Conservation (phyloP, 1,284 basidiomycete species). For the Cutaneotrichosporon sp. region DNA sequence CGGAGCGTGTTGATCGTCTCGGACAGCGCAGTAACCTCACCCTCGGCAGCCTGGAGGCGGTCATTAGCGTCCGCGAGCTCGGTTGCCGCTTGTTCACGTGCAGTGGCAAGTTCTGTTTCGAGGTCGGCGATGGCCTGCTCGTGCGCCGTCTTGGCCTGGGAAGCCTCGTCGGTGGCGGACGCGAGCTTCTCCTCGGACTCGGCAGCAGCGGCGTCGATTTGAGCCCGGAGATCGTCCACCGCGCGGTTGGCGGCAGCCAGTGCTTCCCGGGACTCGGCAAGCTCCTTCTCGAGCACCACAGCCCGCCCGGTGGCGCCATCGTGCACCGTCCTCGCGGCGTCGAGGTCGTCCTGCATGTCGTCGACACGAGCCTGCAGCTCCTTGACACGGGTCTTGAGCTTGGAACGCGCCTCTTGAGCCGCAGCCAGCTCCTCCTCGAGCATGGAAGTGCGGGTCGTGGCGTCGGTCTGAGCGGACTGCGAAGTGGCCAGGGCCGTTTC, state of each 20-base stretch:
- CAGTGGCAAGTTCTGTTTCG: slow-evolving; percentile 69
- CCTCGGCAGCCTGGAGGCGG: not conserved
- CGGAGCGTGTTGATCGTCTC: not conserved
- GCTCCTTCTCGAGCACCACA: slow-evolving; percentile 6
- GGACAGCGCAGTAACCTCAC: slow-evolving; percentile 1
- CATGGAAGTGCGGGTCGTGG: not conserved
- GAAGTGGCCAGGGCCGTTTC: slow-evolving; percentile 68
- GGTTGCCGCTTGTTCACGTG: not conserved
- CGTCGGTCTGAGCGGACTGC: not conserved
- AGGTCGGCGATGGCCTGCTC: slow-evolving; percentile 4
- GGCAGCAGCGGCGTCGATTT: not conserved
- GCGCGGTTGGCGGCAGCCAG: not conserved
- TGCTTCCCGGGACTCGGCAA: not conserved
- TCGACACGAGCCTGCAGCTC: slow-evolving; percentile 55
- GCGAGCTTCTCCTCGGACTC: slow-evolving; percentile 2
- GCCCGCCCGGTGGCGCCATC: not conserved
- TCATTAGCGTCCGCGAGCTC: slow-evolving; percentile 3
- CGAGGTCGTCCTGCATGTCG: slow-evolving; percentile 82
- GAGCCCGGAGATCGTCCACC: slow-evolving; percentile 4
- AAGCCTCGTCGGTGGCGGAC: not conserved
- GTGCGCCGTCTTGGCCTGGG: not conserved
- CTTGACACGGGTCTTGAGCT: not conserved
- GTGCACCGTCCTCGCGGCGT: not conserved
- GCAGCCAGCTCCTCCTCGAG: slow-evolving; percentile 6
- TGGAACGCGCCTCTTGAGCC: not conserved